Evolutionary conservation across 768 basidiomycete genomes (phyloP), one percentile per base, ranked within the genome.

Genomic region (Lentinula boryana): DNA sequence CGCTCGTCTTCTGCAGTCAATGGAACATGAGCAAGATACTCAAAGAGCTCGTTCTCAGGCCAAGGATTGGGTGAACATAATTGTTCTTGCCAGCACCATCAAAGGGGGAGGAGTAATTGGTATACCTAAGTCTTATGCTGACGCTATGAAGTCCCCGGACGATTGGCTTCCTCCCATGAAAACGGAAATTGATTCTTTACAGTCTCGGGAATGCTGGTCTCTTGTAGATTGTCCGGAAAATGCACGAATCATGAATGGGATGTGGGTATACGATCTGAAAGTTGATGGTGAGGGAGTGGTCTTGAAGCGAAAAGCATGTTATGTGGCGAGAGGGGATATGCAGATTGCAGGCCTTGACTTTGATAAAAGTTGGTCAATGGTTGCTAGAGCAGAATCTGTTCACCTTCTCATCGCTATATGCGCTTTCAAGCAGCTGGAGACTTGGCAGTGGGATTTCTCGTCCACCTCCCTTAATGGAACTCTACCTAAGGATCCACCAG

Each of bases 281-380:
- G 48, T 60, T 36, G 67, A 74, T 53, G 62, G 61, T 13, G 40
- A 65, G 10, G 73, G 74, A 12, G 60, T 50, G 0, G 55, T 73
- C 35, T 46, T 56, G 2, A 58, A 65, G 2, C 64, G 68, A 63
- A 75, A 77, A 59, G 56, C 56, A 8, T 23, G 50, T 38, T 62
- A 58, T 31, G 66, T 69, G 12, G 70, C 71, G 4, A 66, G 68
- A 33, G 74, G 75, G 0, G 75, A 68, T 63, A 52, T 63, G 1
- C 74, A 76, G 59, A 60, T 66, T 3, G 63, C 65, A 7, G 72
- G 76, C 4, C 41, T 72, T 9, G 72, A 73, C 55, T 74, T 63
- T 18, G 35, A 49, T 12, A 44, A 56, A 10, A 58, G 38, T 27
- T 63, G 44, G 35, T 52, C 63, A 16, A 56, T 60, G 60, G 63